A percentile compares a stretch with the other conserved stretches of the same genome.
These are phyloP conservation scores for Monosporascus sp. DNA, from an alignment of 2,329 filamentous ascomycete species.

Conservation along the genomic window DNA sequence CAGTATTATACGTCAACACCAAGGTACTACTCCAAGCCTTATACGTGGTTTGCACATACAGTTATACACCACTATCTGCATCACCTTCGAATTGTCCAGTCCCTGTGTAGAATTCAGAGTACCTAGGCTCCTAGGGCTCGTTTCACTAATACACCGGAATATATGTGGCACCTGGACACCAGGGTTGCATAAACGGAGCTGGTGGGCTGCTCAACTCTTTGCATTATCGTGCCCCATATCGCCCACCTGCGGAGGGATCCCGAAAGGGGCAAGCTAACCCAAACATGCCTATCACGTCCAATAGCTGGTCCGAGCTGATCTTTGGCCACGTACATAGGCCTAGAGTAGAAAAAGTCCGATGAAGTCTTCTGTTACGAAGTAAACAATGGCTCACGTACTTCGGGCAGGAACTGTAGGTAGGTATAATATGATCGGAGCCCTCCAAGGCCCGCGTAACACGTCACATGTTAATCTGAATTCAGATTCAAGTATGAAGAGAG, in stretches of 20 bases:
- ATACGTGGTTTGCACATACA: background rate
- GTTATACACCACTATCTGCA: background rate
- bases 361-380: background rate
- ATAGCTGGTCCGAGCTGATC: slow-evolving; percentile 12
- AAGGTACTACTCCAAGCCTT: background rate
- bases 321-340: slow-evolving; percentile 6
- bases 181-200: background rate
- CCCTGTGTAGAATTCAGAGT: background rate
- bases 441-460: background rate
- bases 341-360: slow-evolving; percentile 5
- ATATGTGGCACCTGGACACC: background rate
- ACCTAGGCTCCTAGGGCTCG: background rate
- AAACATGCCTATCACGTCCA: slow-evolving; percentile 8
- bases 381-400: background rate
- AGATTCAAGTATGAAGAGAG: background rate
- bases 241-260: slow-evolving; percentile 14
- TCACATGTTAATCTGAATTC: background rate
- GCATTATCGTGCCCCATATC: slow-evolving; percentile 1
- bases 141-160: background rate
- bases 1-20: background rate
- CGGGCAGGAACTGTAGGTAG: background rate
- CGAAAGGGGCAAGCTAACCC: slow-evolving; percentile 15
- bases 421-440: background rate
- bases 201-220: background rate
- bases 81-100: background rate